Conservation (phyloP, 352 stramenopile genomes). For the Pythium sp. region DNA sequence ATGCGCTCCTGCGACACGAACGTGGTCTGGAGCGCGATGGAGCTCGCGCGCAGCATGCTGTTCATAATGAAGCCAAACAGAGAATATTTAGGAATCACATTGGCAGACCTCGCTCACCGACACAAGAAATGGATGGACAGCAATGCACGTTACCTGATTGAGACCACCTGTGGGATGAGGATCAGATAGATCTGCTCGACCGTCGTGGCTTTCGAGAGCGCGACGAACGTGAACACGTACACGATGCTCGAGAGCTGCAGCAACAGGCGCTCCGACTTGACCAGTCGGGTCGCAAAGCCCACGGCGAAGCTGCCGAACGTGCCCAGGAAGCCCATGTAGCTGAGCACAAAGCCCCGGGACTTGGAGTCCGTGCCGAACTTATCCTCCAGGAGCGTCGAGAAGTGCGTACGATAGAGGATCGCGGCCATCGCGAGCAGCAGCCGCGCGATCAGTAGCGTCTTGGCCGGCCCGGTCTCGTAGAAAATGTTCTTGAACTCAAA, state of each 20-base stretch:
- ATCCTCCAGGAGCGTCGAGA: conserved; percentile 73
- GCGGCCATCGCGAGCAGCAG: conserved; percentile 72
- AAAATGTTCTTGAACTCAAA: conserved; percentile 63
- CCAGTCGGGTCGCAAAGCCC: conserved; percentile 39
- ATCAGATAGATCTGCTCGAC: conserved; percentile 53
- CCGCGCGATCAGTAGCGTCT: conserved; percentile 65
- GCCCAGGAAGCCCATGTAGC: conserved; percentile 77
- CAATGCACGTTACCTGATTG: conserved; percentile 44
- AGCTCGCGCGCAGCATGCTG: conserved; percentile 81
- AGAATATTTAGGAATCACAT: not conserved
- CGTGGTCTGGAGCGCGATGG: conserved; percentile 67
- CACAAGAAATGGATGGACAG: not conserved
- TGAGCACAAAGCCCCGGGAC: conserved; percentile 65
- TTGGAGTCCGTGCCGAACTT: conserved; percentile 73
- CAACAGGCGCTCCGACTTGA: conserved; percentile 56
- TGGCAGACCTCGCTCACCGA: not conserved
- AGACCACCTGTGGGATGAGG: conserved; percentile 66
- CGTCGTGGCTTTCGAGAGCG: conserved; percentile 46
- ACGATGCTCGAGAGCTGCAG: conserved; percentile 62
- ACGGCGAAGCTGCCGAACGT: conserved; percentile 66
- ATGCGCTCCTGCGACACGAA: conserved; percentile 67
- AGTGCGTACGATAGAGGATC: conserved; percentile 79
- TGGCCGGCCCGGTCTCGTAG: conserved; percentile 55
- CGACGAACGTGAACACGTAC: conserved; percentile 72
- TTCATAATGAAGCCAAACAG: conserved; percentile 10